These are phyloP conservation scores for Echinosphaeria canescens DNA, from an alignment of 2,329 filamentous ascomycete species.

Conservation along the genomic window DNA sequence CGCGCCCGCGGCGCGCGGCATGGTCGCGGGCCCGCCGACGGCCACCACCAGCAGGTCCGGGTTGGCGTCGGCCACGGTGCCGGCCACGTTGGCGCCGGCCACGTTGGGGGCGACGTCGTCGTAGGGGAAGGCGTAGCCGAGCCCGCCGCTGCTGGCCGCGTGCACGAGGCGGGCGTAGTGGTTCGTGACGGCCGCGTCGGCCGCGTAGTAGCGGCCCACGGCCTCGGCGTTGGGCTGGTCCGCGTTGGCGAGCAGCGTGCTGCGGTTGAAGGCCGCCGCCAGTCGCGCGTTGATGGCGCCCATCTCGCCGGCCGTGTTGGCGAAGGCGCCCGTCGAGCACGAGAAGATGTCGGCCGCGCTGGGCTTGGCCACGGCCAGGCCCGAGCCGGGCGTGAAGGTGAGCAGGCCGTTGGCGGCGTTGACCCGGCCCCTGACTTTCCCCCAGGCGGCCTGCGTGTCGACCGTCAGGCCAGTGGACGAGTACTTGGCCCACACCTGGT, in stretches of 20 bases:
- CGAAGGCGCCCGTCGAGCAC: slow-evolving; percentile 35
- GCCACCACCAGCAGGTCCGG: slow-evolving; percentile 32
- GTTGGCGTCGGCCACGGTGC: slow-evolving; percentile 32
- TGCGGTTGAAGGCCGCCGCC: slow-evolving; percentile 54
- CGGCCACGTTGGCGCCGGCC: slow-evolving; percentile 15
- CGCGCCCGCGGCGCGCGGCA: not conserved
- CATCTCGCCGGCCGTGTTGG: slow-evolving; percentile 18
- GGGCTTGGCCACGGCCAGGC: slow-evolving; percentile 22
- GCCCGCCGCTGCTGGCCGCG: slow-evolving; percentile 30
- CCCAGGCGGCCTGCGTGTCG: slow-evolving; percentile 31
- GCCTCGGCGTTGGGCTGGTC: slow-evolving; percentile 28
- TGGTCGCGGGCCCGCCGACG: slow-evolving; percentile 19
- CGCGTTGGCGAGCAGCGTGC: slow-evolving; percentile 35
- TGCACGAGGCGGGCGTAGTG: slow-evolving; percentile 47
- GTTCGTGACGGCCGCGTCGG: slow-evolving; percentile 34
- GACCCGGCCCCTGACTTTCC: slow-evolving; percentile 21
- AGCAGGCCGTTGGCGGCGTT: slow-evolving; percentile 13
- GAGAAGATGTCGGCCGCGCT: slow-evolving; percentile 25
- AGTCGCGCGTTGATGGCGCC: slow-evolving; percentile 52
- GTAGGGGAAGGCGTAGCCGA: slow-evolving; percentile 51
- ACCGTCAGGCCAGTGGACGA: slow-evolving; percentile 18
- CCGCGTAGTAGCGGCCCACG: slow-evolving; percentile 27
- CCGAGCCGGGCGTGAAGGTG: slow-evolving; percentile 15
- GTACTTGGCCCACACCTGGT: slow-evolving; percentile 29
- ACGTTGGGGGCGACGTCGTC: slow-evolving; percentile 47